Conservation (phyloP, 768 basidiomycete species). For the Rhodotorula toruloides region DNA sequence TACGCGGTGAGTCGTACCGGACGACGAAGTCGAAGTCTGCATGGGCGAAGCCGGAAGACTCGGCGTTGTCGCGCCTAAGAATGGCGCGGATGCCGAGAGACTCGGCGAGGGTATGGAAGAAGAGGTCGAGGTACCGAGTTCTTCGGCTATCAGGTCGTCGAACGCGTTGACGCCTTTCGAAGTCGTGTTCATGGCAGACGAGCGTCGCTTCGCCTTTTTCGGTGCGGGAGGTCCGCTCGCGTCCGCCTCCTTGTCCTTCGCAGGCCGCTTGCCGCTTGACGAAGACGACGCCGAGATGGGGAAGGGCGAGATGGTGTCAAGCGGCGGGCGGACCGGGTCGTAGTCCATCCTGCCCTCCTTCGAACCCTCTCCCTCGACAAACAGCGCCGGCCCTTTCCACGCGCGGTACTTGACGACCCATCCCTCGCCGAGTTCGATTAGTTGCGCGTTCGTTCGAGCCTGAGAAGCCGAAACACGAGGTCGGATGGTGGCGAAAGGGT, state of each 20-base stretch:
- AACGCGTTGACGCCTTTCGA: slow-evolving; percentile 7
- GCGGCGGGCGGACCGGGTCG: slow-evolving; percentile 7
- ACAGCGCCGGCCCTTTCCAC: slow-evolving; percentile 22
- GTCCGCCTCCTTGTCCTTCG: background rate
- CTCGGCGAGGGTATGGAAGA: background rate
- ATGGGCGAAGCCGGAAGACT: too few relatives aligned
- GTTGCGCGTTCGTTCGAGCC: background rate
- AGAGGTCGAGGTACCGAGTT: background rate
- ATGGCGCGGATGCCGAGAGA: background rate
- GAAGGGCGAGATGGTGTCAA: background rate
- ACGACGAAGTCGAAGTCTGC: too few relatives aligned
- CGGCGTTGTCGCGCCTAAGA: too few relatives aligned
- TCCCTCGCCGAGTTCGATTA: slow-evolving; percentile 24
- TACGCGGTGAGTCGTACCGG: background rate
- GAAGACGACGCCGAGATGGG: background rate
- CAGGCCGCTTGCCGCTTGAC: background rate
- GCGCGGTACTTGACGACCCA: slow-evolving; percentile 22
- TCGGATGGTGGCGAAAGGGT: slow-evolving; percentile 1
- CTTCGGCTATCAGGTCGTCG: slow-evolving; percentile 28
- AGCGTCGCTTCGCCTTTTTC: slow-evolving; percentile 5
- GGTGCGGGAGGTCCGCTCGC: background rate
- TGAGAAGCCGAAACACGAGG: slow-evolving; percentile 1
- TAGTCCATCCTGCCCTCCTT: background rate
- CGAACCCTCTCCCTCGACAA: background rate
- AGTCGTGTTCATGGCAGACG: background rate